Evolutionary conservation across 352 stramenopile genomes (phyloP), one percentile per base, ranked within the genome.

Genomic region (Phytophthora chlamydospora): DNA sequence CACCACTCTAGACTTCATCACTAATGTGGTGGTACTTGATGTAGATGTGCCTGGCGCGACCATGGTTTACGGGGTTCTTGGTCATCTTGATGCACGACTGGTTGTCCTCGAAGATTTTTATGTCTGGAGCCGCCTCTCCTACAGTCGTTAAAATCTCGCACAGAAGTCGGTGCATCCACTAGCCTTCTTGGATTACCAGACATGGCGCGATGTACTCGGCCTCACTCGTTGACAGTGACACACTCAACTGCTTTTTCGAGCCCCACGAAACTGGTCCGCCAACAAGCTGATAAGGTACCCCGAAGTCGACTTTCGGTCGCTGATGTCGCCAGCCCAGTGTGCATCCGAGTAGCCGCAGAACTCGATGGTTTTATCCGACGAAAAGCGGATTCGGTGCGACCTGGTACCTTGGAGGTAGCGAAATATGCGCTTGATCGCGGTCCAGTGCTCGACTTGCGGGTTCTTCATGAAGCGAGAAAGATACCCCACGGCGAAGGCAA

Each of bases 351-450:
- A 62, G 12, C 42, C 43, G 3, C n/a, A 14, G 33, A 54, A 62
- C 19, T 48, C 54, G 7, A 62, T 44, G 5, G 21, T 29, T 10
- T 50, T 43, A 14, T 32, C 32, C 11, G 40, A 29, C 16, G 31
- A n/a, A 14, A 36, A 59, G 32, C 51, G 11, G 8, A 59, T 50
- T 39, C 60, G 44, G 19, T 58, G 44, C 31, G 52, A 55, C 35
- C 58, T 62, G 39, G 51, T 61, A 2, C 58, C 58, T 56, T 67
- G 44, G 4, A 67, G 44, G 35, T 51, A 67, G 4, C 50, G 50
- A 35, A 57, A 57, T 7, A 52, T 48, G 0, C 49, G 35, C 50
- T 67, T 61, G 34, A 62, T 24, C 32, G 38, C n/a, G n/a, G n/a
- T n/a, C n/a, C n/a, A n/a, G n/a, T n/a, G n/a, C n/a, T n/a, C n/a